Percentiles rank a stretch among this genome's conserved stretches.
phyloP scores from a whole-genome alignment of 495 filamentous ascomycete species.

The Delitschia confertaspora region DNA sequence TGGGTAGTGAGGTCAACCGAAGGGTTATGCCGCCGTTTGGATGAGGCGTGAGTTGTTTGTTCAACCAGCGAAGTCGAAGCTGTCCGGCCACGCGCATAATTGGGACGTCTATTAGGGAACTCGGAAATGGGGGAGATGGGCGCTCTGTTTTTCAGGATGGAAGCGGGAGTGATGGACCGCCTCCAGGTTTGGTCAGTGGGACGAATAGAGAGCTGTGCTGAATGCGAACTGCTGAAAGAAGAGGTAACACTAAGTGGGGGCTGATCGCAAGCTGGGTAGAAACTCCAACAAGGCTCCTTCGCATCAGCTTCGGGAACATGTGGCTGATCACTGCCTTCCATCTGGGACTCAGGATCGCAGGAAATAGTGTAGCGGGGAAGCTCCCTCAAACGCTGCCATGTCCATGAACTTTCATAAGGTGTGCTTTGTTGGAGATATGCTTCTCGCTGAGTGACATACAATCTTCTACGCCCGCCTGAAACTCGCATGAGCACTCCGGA shows the following conservation, averaged over 20 bases:
- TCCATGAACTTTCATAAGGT: slow-evolving; percentile 41
- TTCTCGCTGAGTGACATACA: slow-evolving; percentile 58
- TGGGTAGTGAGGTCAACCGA: slow-evolving; percentile 14
- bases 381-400: slow-evolving; percentile 51
- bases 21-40: slow-evolving; percentile 17
- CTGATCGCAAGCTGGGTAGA: slow-evolving; percentile 47
- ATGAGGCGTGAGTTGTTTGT: slow-evolving; percentile 1
- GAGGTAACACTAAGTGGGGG: slow-evolving; percentile 36
- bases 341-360: slow-evolving; percentile 31
- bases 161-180: slow-evolving; percentile 15
- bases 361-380: slow-evolving; percentile 45
- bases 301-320: slow-evolving; percentile 50
- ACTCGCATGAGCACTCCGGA: slow-evolving; percentile 57
- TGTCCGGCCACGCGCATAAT: slow-evolving; percentile 10
- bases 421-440: slow-evolving; percentile 49
- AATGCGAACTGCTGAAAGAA: slow-evolving; percentile 28
- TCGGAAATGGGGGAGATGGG: slow-evolving; percentile 25
- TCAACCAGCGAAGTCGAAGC: slow-evolving; percentile 11
- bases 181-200: slow-evolving; percentile 16
- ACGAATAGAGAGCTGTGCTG: slow-evolving; percentile 16
- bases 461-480: slow-evolving; percentile 43
- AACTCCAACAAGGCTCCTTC: slow-evolving; percentile 48
- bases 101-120: slow-evolving; percentile 9
- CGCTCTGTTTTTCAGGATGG: slow-evolving; percentile 18
- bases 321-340: slow-evolving; percentile 29